phyloP scores from a whole-genome alignment of 2,329 filamentous ascomycete species.

The Graphilbum fragrans region DNA sequence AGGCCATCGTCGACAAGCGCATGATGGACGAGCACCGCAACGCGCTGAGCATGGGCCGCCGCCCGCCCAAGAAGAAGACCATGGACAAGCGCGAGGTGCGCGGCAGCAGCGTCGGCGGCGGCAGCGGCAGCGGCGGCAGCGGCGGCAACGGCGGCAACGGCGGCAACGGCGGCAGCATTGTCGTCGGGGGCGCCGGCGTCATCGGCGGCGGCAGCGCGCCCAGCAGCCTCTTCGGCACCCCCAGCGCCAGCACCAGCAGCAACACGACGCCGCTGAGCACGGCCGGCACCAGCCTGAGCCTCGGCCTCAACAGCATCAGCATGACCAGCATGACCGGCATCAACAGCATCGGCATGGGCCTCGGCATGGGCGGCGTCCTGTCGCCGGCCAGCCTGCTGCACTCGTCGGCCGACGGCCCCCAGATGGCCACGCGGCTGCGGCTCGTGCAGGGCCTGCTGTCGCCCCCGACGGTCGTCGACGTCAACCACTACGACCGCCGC shows the following conservation, averaged over 20 bases:
- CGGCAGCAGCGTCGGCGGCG: not conserved
- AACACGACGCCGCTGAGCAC: not conserved
- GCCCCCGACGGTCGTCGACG: constrained; percentile 28
- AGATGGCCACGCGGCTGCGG: constrained; percentile 14
- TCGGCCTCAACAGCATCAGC: not conserved
- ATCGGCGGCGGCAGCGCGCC: not conserved
- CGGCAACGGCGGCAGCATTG: not conserved
- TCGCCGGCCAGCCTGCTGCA: constrained; percentile 6
- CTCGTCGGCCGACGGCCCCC: constrained; percentile 9
- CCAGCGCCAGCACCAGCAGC: not conserved
- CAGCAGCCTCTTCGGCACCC: not conserved
- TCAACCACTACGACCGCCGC: constrained; percentile 37
- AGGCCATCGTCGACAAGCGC: constrained; percentile 31
- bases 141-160: not conserved
- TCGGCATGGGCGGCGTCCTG: not conserved
- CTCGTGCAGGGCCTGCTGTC: constrained; percentile 18
- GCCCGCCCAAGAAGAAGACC: constrained; percentile 24
- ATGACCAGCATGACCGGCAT: not conserved
- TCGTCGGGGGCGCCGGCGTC: constrained; percentile 1
- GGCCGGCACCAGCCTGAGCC: not conserved
- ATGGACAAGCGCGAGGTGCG: constrained; percentile 14
- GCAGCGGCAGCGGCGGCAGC: not conserved
- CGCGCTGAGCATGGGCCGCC: constrained; percentile 13
- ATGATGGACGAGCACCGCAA: constrained; percentile 23
- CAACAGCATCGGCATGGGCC: not conserved